A percentile compares a stretch with the other conserved stretches of the same genome.
phyloP scores from a whole-genome alignment of 2,329 filamentous ascomycete species.

The Ophiognomonia clavigignenti-juglandacearum region DNA sequence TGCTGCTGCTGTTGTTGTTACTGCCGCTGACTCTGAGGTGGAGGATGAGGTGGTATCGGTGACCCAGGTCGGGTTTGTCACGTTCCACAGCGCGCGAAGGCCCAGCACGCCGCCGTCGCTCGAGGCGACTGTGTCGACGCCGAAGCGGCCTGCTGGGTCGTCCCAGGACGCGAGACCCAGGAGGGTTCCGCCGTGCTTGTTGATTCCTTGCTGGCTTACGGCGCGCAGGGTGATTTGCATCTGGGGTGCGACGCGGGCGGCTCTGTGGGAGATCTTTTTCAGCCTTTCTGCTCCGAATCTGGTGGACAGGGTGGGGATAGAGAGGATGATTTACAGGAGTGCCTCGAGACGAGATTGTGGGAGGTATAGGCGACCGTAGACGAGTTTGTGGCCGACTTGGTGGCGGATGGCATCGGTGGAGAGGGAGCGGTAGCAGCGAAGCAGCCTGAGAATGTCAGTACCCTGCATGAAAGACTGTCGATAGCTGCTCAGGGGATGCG shows the following conservation, averaged over 20 bases:
- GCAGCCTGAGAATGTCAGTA: constrained; percentile 36
- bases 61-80: constrained; percentile 20
- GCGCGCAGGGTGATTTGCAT: constrained; percentile 76
- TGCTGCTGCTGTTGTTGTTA: constrained; percentile 17
- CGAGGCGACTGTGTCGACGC: constrained; percentile 83
- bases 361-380: constrained; percentile 77
- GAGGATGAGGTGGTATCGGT: constrained; percentile 12
- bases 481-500: no score
- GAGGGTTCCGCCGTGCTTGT: constrained; percentile 67
- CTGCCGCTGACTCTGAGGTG: constrained; percentile 4
- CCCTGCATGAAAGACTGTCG: no score
- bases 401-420: constrained; percentile 31
- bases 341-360: constrained; percentile 84
- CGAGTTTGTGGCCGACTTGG: constrained; percentile 37
- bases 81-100: constrained; percentile 82
- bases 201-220: constrained; percentile 66
- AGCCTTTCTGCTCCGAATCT: no score
- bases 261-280: constrained; percentile 17
- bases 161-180: constrained; percentile 76
- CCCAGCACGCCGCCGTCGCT: constrained; percentile 89
- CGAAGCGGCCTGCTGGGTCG: constrained; percentile 66
- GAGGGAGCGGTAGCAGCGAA: constrained; percentile 78
- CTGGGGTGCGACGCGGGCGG: constrained; percentile 71
- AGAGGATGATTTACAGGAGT: constrained; percentile 59
- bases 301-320: no score